Base-by-base conservation (phyloP, 495 filamentous ascomycete species). In the Lasiosphaeria miniovina region DNA sequence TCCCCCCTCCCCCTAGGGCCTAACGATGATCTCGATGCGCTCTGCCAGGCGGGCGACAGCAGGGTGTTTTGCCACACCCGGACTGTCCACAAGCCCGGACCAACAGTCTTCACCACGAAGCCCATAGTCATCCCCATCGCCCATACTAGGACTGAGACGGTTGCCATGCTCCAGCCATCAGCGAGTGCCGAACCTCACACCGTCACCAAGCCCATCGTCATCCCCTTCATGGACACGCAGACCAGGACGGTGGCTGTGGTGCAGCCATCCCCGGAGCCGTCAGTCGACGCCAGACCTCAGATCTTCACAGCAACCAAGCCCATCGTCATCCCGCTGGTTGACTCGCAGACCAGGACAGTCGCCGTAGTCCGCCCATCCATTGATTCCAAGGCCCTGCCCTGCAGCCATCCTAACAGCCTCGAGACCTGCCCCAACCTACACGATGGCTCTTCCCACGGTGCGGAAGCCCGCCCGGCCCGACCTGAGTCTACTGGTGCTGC, bases 121-220 rank as follows among this genome's bases (percentile, higher is more conserved):
- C 49, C 54, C 15, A 40, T 57, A n/a, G 52, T 62, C 33, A 62
- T 57, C 33, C 49, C 55, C 41, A 57, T 57, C 24, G 54, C 54
- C 34, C 58, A 48, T 15, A 55, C 52, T 11, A 41, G 24, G 8
- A 34, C 32, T 12, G 15, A 52, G 45, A 56, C 53, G 12, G 32
- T 61, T 24, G 15, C 46, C 31, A 32, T n/a, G 35, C 54, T 10
- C n/a, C 9, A 15, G 11, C 50, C 31, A n/a, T 35, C 50, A 3
- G 12, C 24, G 24, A 24, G 24, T 24, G 24, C 24, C 24, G 24
- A 24, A 24, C 24, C 24, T 24, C 24, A 24, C 24, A 24, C 24
- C 36, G 4, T 36, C 43, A 62, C 55, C 55, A 58, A 50, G 40
- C 49, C 54, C 15, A 40, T 57, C 33, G 52, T 62, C 33, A 62